phyloP scores from a whole-genome alignment of 2,329 filamentous ascomycete species.

The Alternaria conjuncta region DNA sequence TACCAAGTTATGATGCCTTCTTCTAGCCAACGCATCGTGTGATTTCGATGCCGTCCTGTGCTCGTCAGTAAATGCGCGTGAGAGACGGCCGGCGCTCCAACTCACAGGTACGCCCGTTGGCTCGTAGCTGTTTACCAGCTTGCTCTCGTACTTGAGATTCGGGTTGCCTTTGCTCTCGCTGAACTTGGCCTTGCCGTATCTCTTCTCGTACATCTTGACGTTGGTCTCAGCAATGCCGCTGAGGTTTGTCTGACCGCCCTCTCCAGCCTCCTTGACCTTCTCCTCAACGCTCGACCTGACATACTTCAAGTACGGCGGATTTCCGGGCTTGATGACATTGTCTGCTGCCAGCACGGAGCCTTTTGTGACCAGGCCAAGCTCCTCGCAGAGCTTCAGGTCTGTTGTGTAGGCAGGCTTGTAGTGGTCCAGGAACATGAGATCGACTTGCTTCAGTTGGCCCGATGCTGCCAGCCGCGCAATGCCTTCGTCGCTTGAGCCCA shows the following conservation, averaged over 20 bases:
- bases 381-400: constrained; percentile 79
- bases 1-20: background rate
- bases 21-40: constrained; percentile 58
- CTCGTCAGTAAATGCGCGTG: constrained; percentile 3
- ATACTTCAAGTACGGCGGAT: constrained; percentile 73
- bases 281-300: constrained; percentile 69
- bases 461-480: constrained; percentile 65
- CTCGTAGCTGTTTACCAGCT: constrained; percentile 69
- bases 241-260: constrained; percentile 44
- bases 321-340: constrained; percentile 75
- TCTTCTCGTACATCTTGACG: constrained; percentile 57
- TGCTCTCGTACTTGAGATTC: constrained; percentile 69
- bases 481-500: constrained; percentile 72
- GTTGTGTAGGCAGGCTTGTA: constrained; percentile 77
- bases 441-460: constrained; percentile 65
- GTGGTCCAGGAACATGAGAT: constrained; percentile 81
- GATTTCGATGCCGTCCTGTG: constrained; percentile 70
- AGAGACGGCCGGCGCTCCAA: constrained; percentile 9
- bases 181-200: constrained; percentile 56
- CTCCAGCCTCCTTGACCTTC: constrained; percentile 58
- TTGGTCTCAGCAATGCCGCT: constrained; percentile 53
- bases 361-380: constrained; percentile 67
- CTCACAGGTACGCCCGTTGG: constrained; percentile 70
- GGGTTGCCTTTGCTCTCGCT: constrained; percentile 63
- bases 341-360: constrained; percentile 72